Evolutionary conservation across 768 basidiomycete genomes (phyloP), one percentile per base, ranked within the genome.

Genomic region (Saitozyma sp.): DNA sequence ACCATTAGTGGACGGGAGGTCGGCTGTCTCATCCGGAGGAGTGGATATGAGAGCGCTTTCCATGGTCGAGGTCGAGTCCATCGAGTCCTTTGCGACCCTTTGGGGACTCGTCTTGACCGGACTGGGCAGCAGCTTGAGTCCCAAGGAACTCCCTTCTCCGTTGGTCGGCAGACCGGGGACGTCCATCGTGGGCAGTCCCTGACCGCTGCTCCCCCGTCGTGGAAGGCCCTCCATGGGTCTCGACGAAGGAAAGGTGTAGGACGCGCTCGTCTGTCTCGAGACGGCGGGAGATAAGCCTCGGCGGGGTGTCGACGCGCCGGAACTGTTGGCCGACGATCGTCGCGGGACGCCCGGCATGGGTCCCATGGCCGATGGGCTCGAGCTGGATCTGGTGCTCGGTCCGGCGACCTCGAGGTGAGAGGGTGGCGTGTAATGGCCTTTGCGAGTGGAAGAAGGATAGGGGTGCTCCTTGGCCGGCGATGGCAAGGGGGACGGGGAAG

Each of bases 331-430:
- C 9, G 71, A 74, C 13, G 69, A 58, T 20, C 74, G 69, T 37
- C 76, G 67, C 17, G 76, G 76, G 16, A 77, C 71, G 41, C 73
- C 73, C 50, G 76, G 73, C 69, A 77, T 70, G 1, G 76, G 69
- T 43, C 62, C 70, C 14, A 68, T 67, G 3, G 68, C 64, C 2
- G 42, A 45, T 13, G 51, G 54, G 38, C 59, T 53, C 0, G 54
- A 62, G 6, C 63, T 67, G 40, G 41, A 43, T 19, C 58, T 54
- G 16, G 6, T 56, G 14, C 46, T 50, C 13, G 53, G 56, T 52
- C 51, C 59, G 29, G 65, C 55, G 54, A 71, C 65, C 39, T 75
- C 69, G 41, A 69, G 61, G 38, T 64, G 68, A 39, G 48, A 39
- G 1, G 64, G 67, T 17, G 63, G 73, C 7, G 66, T 66, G 53